Evolutionary conservation across 441 rosid genomes (phyloP), one percentile per base, ranked within the genome.

Genomic region (Croton laevigatus): DNA sequence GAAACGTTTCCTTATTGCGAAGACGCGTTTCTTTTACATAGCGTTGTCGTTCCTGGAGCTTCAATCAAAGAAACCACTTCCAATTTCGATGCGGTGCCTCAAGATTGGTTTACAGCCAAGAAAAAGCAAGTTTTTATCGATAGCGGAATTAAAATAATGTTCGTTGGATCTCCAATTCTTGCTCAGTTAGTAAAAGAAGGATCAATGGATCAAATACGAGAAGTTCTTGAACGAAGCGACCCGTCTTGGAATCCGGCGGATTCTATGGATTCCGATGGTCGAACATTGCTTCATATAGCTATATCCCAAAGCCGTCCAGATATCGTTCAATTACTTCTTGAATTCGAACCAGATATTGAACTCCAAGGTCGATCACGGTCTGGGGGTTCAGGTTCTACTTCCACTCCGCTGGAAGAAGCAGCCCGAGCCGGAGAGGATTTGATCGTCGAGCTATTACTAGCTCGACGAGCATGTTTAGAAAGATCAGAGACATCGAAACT

Each of bases 11-110:
- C 91, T 53, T 73, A 64, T 64, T 69, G 75, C 7, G 79, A 79
- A 0, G 94, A 85, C 69, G 61, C 74, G 22, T 84, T 89, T 79
- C 84, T 85, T 36, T 68, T 85, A 58, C 87, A 84, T 57, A 87
- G 91, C 62, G 85, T 89, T 53, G 91, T 89, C 53, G 89, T 81
- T 59, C 94, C 89, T 6, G 88, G 89, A 0, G 88, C 89, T 0
- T 77, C 88, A 0, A 42, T 77, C 52, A 86, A 80, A 75, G 85
- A 80, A 3, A 68, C 77, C 0, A n/a, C 75, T 14, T 75, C 88
- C 0, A 71, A 76, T 6, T 55, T 81, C 8, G 86, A 84, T 51
- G 52, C 86, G 0, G 86, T 85, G 10, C 94, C 86, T 2, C 72
- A 37, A 59, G 91, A 89, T 34, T 89, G 85, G 85, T 89, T 89